Base-by-base conservation (phyloP, 306 rosid species). In the Lagenaria siceraria region DNA sequence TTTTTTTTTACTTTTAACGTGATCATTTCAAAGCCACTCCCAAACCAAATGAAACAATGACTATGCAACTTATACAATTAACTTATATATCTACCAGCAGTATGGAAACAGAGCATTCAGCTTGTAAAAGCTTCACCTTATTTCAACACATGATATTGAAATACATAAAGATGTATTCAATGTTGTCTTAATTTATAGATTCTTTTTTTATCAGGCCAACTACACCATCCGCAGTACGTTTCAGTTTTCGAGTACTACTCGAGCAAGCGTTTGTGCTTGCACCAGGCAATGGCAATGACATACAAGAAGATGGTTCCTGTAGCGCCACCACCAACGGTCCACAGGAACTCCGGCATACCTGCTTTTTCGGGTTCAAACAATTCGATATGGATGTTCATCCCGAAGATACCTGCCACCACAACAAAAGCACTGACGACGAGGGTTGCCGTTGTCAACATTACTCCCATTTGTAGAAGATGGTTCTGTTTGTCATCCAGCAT, bases 401-500 rank as follows among this genome's bases (percentile, higher is more conserved):
- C 99, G 21, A 96, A 89, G 62, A 96, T 14, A 82, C 98, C 98
- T n/a, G 98, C 97, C 60, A 96, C 96, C 49, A 92, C 99, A 15
- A 96, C 89, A 27, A 92, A 89, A 61, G 92, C 92, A 80, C 97
- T 92, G 59, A 96, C 89, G 8, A 89, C 97, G 27, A 95, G 87
- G 43, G 99, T 96, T 65, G 99, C 96, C 7, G 99, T 92, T 49
- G 99, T 90, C 85, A 96, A 82, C 97, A 92, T 90, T 70, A 96
- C 99, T 82, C 99, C 98, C 99, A 96, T 96, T 84, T 92, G 99
- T 66, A 96, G 90, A 53, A 92, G 93, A 84, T 92, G 96, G 79
- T 96, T 96, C 90, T 96, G 99, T 77, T 96, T 96, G 91, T 96
- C 98, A 84, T 96, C 99, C 88, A 96, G 86, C 99, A 96, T 96